Conservation (phyloP, 2,329 filamentous ascomycete genomes). For the Venturia nashicola region DNA sequence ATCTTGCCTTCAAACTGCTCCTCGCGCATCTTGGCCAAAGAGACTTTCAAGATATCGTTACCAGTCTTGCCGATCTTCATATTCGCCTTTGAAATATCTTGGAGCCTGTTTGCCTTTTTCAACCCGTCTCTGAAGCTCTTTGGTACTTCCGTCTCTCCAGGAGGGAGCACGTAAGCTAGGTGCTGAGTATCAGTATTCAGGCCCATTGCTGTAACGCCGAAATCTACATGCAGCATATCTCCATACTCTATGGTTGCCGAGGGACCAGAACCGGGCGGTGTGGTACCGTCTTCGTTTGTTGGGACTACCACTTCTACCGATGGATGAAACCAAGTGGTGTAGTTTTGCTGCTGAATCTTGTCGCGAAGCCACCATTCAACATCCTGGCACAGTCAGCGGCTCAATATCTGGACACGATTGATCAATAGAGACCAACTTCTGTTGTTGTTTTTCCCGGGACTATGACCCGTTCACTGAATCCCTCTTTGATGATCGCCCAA, state of each 20-base stretch:
- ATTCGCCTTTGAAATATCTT: neutral
- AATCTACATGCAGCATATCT: neutral
- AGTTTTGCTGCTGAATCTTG: neutral
- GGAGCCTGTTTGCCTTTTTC: neutral
- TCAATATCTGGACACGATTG: neutral
- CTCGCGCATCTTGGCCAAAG: neutral
- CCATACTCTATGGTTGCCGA: neutral
- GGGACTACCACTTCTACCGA: neutral
- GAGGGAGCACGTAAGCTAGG: neutral
- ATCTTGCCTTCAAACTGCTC: neutral
- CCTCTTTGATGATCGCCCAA: neutral
- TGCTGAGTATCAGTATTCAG: neutral
- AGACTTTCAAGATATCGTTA: neutral
- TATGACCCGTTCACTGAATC: neutral
- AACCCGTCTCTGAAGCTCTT: neutral
- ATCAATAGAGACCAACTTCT: neutral
- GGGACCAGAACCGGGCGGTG: neutral
- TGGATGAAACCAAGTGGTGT: neutral
- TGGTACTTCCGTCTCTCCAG: neutral
- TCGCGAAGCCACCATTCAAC: slow-evolving; percentile 1
- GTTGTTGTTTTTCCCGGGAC: neutral
- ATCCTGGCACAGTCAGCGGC: neutral
- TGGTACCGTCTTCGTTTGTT: neutral
- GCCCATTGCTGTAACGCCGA: neutral
- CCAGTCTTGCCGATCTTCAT: neutral